Base-by-base conservation (phyloP, 2,329 filamentous ascomycete genomes). In the Aspergillus pseudonomiae region DNA sequence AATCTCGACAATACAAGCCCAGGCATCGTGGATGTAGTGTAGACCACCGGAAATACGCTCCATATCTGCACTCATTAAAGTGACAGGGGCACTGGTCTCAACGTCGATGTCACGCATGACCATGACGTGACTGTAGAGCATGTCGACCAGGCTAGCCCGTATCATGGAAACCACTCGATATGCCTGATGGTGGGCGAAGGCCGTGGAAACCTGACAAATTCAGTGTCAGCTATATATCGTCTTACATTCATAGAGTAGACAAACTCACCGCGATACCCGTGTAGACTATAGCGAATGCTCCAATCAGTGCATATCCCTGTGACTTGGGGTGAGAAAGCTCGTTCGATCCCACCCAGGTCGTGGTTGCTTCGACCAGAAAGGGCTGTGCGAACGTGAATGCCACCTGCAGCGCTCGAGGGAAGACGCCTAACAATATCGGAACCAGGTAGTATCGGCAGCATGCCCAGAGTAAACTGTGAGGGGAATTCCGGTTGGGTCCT, bases 351-450 rank as follows among this genome's bases (percentile, higher is more conserved):
- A 50, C 26, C 46, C 46, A 50, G 1, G 46, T 50, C 3, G 55
- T 36, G 9, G 39, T 60, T 11, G 34, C 10, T 11, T 46, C 45
- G 14, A 83, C 78, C 28, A 84, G 77, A 28, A 84, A 80, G 0
- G 82, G 81, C 43, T 84, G 82, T 6, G 78, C 75, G 59, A 83
- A 82, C 6, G 70, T 78, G 66, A 84, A 82, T 4, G 72, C 81
- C 26, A 50, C 26, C 46, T 50, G 46, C 16, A 50, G 16, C 26
- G 26, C 46, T 50, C 46, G 46, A 10, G 46, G 46, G 7, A 50
- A 5, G 26, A 50, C 26, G 4, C 46, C 46, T 11, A 50, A 30
- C 26, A 50, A 1, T 14, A 50, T 50, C 6, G 46, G 46, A 4
- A 26, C 46, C 24, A 19, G 9, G 11, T 19, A 50, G 26, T 50